Conservation (phyloP, 2,329 filamentous ascomycete genomes). For the Leptodontidium sp. region DNA sequence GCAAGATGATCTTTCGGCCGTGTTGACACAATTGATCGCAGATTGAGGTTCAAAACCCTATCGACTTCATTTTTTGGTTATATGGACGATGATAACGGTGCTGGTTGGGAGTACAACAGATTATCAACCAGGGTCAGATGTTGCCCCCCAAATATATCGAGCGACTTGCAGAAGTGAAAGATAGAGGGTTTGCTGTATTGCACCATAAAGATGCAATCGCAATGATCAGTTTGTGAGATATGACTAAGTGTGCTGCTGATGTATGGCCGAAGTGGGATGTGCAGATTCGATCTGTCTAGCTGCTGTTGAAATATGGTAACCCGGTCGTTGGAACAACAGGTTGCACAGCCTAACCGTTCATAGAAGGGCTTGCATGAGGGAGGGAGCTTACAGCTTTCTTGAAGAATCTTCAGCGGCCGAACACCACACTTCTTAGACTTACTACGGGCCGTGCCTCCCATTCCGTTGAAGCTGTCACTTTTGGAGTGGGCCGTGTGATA, state of each 20-base stretch:
- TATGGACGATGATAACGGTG: background rate
- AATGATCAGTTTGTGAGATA: background rate
- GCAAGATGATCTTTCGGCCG: background rate
- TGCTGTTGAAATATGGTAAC: background rate
- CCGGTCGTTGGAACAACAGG: background rate
- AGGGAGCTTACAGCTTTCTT: background rate
- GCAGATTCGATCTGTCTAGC: background rate
- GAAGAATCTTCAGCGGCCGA: conserved; percentile 2
- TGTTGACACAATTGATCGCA: background rate
- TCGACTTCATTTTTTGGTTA: no score
- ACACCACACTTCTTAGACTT: background rate
- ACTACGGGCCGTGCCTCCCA: conserved; percentile 8
- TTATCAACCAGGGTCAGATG: background rate
- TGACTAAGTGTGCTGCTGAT: background rate
- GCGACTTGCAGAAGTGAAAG: conserved; percentile 1
- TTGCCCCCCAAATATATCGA: background rate
- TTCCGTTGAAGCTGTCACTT: conserved; percentile 3
- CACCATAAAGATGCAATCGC: background rate
- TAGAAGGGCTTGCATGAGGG: background rate
- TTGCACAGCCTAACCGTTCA: background rate
- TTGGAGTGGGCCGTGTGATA: background rate
- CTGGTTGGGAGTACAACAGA: conserved; percentile 1
- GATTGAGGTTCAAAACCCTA: background rate
- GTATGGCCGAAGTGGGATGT: background rate
- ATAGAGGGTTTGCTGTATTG: background rate